Percentiles rank a stretch among this genome's conserved stretches.
These are phyloP conservation scores for Mortierella polycephala DNA, from an alignment of 371 early-diverging fungal genomes.

Conservation along the genomic window DNA sequence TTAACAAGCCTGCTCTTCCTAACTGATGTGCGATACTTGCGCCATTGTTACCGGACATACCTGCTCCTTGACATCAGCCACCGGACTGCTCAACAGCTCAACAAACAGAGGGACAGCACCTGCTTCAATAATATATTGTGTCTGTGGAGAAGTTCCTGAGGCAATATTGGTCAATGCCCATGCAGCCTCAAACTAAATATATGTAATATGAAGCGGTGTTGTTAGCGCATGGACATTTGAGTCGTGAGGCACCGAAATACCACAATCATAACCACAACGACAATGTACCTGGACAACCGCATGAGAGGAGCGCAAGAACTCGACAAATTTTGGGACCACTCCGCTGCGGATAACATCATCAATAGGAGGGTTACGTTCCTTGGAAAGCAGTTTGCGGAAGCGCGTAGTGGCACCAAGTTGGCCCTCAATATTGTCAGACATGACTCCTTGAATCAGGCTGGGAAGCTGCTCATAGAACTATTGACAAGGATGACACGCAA, in stretches of 20 bases:
- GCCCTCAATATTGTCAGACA: conserved; percentile 78
- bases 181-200: conserved; percentile 95
- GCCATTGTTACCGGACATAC: conserved; percentile 49
- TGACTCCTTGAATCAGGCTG: conserved; percentile 78
- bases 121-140: conserved; percentile 92
- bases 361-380: conserved; percentile 98
- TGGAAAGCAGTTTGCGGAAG: conserved; percentile 98
- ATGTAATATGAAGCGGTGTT: background rate
- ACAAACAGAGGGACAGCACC: conserved; percentile 97
- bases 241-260: too few species aligned
- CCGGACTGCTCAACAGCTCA: conserved; percentile 86
- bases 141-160: conserved; percentile 97
- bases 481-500: background rate
- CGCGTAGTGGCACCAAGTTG: conserved; percentile 90
- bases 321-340: conserved; percentile 96
- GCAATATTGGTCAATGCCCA: conserved; percentile 99
- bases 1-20: background rate
- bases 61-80: conserved; percentile 97
- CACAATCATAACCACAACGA: background rate
- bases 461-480: conserved; percentile 76
- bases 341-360: conserved; percentile 95
- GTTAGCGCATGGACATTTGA: background rate
- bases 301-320: conserved; percentile 87
- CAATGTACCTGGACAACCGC: conserved; percentile 85
- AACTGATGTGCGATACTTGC: too few species aligned